Percentiles rank a stretch among this genome's conserved stretches.
Evolutionary conservation across 2,329 filamentous ascomycete genomes (phyloP).

Genomic region (Neonectria faginata): DNA sequence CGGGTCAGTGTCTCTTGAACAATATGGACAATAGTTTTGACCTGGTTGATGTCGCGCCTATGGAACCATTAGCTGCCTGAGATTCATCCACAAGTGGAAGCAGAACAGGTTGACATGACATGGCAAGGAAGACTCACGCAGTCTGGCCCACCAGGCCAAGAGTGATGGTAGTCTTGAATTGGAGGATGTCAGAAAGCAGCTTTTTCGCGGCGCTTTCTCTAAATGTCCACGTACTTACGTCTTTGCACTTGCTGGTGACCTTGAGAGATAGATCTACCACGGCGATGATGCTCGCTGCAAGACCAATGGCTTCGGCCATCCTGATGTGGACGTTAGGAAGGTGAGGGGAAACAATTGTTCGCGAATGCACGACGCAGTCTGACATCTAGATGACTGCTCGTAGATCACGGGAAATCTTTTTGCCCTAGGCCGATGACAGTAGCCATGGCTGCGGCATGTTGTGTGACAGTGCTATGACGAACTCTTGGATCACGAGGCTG

Average conservation of each 20-base stretch:
- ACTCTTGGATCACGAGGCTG: background rate
- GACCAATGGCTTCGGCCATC: background rate
- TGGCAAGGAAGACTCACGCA: background rate
- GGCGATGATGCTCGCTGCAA: background rate
- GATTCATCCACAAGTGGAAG: background rate
- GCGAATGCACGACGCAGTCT: too few species aligned
- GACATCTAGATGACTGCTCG: too few species aligned
- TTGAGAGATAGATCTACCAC: background rate
- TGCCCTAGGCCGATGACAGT: too few species aligned
- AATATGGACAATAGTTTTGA: background rate
- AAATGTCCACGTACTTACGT: background rate
- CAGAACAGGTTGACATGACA: background rate
- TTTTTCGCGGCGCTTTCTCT: background rate
- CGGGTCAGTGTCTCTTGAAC: background rate
- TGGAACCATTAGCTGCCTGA: background rate
- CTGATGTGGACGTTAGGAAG: background rate
- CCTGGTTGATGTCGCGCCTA: background rate
- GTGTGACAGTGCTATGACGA: background rate
- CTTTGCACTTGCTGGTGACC: background rate
- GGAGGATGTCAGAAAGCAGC: background rate
- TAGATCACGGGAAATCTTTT: too few species aligned
- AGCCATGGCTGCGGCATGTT: background rate
- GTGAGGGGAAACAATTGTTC: too few species aligned
- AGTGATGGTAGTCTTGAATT: background rate
- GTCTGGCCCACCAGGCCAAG: background rate